A percentile compares a stretch with the other conserved stretches of the same genome.
phyloP scores from a whole-genome alignment of 768 basidiomycete species.

The Suillus variegatus region DNA sequence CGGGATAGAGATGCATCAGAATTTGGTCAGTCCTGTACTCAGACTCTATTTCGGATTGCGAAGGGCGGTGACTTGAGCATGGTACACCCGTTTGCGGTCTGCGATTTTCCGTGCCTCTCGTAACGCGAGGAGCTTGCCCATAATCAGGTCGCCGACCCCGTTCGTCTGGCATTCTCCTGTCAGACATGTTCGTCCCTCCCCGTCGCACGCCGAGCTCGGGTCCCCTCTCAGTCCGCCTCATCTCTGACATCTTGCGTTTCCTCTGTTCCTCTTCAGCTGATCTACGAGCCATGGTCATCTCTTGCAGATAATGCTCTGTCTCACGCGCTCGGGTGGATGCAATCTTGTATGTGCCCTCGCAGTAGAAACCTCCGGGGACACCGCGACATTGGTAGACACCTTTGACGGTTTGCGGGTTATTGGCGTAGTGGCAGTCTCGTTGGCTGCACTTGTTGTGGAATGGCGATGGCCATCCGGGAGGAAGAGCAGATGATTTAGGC shows the following conservation, averaged over 20 bases:
- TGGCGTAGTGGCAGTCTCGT: slow-evolving; percentile 32
- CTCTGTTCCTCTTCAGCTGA: slow-evolving; percentile 32
- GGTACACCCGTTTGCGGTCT: slow-evolving; percentile 18
- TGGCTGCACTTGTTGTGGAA: slow-evolving; percentile 39
- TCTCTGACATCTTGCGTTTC: slow-evolving; percentile 27
- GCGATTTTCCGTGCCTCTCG: slow-evolving; percentile 22
- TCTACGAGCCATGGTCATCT: slow-evolving; percentile 23
- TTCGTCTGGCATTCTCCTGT: slow-evolving; percentile 15
- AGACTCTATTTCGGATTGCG: slow-evolving; percentile 31
- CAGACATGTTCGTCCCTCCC: slow-evolving; percentile 8
- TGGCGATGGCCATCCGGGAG: slow-evolving; percentile 36
- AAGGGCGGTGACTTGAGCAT: slow-evolving; percentile 15
- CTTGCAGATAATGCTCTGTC: slow-evolving; percentile 32
- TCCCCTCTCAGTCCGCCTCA: slow-evolving; percentile 27
- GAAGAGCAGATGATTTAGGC: slow-evolving; percentile 28
- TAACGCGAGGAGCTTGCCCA: slow-evolving; percentile 9
- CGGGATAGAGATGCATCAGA: slow-evolving; percentile 36
- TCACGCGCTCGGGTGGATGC: slow-evolving; percentile 35
- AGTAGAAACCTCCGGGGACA: slow-evolving; percentile 35
- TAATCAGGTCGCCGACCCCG: slow-evolving; percentile 7
- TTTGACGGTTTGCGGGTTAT: slow-evolving; percentile 29
- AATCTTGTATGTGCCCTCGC: slow-evolving; percentile 36
- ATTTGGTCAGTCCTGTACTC: slow-evolving; percentile 36
- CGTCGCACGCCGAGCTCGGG: slow-evolving; percentile 24
- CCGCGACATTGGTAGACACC: slow-evolving; percentile 35